Evolutionary conservation across 768 basidiomycete species (phyloP).

Genomic region (Lactarius akahatsu): DNA sequence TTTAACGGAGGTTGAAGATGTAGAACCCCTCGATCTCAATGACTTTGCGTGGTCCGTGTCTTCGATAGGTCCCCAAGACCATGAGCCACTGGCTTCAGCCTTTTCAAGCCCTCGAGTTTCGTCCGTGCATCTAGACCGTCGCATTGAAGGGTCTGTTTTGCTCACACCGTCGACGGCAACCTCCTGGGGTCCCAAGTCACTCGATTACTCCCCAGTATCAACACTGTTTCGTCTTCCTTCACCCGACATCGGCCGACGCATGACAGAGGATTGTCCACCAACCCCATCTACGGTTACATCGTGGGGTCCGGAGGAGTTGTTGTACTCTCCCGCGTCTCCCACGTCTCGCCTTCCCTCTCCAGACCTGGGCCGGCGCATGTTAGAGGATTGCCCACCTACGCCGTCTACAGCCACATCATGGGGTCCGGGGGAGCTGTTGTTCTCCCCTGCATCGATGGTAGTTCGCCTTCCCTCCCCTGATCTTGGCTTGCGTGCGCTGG

Average conservation of each 20-base stretch:
- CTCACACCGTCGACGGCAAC: slow-evolving; percentile 40
- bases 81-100: slow-evolving; percentile 43
- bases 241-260: slow-evolving; percentile 34
- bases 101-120: slow-evolving; percentile 41
- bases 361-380: slow-evolving; percentile 48
- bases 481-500: slow-evolving; percentile 13
- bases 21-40: slow-evolving; percentile 53
- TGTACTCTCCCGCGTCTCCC: slow-evolving; percentile 24
- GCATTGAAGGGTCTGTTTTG: slow-evolving; percentile 55
- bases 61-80: slow-evolving; percentile 57
- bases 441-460: neutral
- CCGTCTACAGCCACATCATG: slow-evolving; percentile 49
- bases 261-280: slow-evolving; percentile 33
- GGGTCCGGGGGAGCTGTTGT: slow-evolving; percentile 37
- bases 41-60: slow-evolving; percentile 72
- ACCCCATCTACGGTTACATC: slow-evolving; percentile 31
- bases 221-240: slow-evolving; percentile 30
- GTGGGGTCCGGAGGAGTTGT: slow-evolving; percentile 27
- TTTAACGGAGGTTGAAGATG: slow-evolving; percentile 33
- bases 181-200: slow-evolving; percentile 31
- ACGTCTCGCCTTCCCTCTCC: slow-evolving; percentile 30
- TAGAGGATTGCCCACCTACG: slow-evolving; percentile 53
- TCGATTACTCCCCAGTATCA: slow-evolving; percentile 23
- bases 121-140: slow-evolving; percentile 58
- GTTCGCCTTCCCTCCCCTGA: neutral